Conservation (phyloP, 1,139 yeast species). For the Debaryomyces sp. region DNA sequence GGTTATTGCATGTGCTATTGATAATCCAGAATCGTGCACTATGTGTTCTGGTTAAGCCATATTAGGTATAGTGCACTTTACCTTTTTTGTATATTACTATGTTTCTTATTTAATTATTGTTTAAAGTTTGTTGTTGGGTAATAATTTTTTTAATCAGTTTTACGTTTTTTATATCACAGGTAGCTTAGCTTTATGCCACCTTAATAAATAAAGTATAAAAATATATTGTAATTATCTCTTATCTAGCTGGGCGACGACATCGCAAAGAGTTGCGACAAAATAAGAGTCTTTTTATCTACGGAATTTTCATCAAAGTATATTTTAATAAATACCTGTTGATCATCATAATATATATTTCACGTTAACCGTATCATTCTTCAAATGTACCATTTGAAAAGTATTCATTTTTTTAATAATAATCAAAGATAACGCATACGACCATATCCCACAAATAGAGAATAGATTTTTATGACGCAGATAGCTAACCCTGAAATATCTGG, state of each 20-base stretch:
- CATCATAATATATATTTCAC: too few species aligned
- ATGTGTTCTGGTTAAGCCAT: conserved; percentile 90
- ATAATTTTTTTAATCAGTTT: conserved; percentile 5
- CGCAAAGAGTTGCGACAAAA: background rate
- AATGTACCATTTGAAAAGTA: background rate
- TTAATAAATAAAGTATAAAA: background rate
- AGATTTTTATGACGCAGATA: background rate
- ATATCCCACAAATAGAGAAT: background rate
- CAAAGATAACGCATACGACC: background rate
- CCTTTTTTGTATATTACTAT: conserved; percentile 1
- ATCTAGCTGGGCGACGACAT: background rate
- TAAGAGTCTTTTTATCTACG: too few species aligned
- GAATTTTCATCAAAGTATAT: too few species aligned
- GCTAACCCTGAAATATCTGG: background rate
- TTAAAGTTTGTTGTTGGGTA: conserved; percentile 6
- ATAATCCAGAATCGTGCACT: conserved; percentile 96
- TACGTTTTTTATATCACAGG: background rate
- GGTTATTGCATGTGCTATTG: conserved; percentile 95
- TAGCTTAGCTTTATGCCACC: background rate
- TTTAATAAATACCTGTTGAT: too few species aligned
- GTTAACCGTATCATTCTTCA: background rate
- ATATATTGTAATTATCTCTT: background rate
- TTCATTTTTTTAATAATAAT: background rate
- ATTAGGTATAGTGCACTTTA: background rate
- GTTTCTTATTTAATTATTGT: conserved; percentile 2